Conservation (phyloP, 1,284 basidiomycete genomes). For the Tilletia horrida region DNA sequence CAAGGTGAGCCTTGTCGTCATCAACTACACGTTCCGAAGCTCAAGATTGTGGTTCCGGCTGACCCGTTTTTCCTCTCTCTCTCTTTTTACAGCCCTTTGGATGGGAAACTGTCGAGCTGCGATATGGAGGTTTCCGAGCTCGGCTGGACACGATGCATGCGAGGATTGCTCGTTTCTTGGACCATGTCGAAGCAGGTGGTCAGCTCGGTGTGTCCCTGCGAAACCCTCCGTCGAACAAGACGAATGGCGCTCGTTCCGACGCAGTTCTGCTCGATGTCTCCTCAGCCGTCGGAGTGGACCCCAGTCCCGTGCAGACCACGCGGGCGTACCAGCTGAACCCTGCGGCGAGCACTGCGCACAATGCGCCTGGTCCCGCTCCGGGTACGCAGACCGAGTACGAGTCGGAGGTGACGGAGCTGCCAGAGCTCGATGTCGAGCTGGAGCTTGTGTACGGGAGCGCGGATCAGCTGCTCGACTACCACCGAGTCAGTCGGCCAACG, state of each 20-base stretch:
- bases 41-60: too few relatives aligned
- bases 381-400: conserved; percentile 24
- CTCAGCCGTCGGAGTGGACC: conserved; percentile 1
- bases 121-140: conserved; percentile 54
- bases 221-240: neutral
- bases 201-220: conserved; percentile 22
- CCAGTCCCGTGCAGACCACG: conserved; percentile 4
- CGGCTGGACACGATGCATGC: conserved; percentile 54
- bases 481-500: conserved; percentile 40
- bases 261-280: conserved; percentile 22
- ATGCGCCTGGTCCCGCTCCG: conserved; percentile 23
- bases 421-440: conserved; percentile 38
- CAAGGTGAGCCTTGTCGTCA: conserved; percentile 27
- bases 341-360: neutral
- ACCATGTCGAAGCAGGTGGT: conserved; percentile 25
- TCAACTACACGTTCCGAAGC: too few relatives aligned
- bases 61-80: conserved; percentile 25
- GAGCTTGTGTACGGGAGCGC: conserved; percentile 42
- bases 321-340: neutral
- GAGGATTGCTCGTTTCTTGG: conserved; percentile 31
- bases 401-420: conserved; percentile 29
- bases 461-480: conserved; percentile 46
- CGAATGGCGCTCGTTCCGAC: neutral
- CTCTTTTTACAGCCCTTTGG: conserved; percentile 43
- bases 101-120: conserved; percentile 54